A percentile compares a stretch with the other conserved stretches of the same genome.
Evolutionary conservation across 345 rosid genomes (phyloP).

Genomic region (Citrus cavaleriei): DNA sequence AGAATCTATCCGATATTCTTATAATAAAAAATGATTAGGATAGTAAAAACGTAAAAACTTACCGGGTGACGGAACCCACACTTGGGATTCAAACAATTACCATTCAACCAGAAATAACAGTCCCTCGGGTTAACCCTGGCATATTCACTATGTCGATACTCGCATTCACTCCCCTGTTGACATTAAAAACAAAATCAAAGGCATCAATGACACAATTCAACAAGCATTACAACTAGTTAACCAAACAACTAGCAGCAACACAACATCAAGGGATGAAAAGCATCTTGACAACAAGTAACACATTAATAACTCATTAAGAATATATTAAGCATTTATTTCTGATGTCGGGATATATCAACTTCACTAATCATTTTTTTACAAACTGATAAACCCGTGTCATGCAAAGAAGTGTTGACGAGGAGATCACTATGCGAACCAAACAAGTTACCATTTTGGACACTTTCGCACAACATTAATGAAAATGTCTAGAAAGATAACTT

Average conservation of each 20-base stretch:
- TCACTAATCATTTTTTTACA: background rate
- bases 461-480: background rate
- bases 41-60: constrained; percentile 30
- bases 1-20: background rate
- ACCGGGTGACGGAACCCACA: constrained; percentile 96
- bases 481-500: too few species aligned
- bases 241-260: background rate
- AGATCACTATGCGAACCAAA: background rate
- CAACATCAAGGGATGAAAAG: background rate
- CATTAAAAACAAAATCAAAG: background rate
- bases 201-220: constrained; percentile 1
- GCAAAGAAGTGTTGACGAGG: background rate
- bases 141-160: constrained; percentile 96
- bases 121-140: constrained; percentile 94
- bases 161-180: constrained; percentile 86
- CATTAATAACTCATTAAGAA: background rate
- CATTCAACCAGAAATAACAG: constrained; percentile 92
- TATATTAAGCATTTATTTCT: background rate
- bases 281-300: background rate
- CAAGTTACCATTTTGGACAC: background rate
- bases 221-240: background rate
- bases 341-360: background rate
- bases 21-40: background rate
- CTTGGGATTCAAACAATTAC: constrained; percentile 88
- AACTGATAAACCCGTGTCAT: background rate